Base-by-base conservation (phyloP, 148 eudicot species). In the Rhododendron henanense region DNA sequence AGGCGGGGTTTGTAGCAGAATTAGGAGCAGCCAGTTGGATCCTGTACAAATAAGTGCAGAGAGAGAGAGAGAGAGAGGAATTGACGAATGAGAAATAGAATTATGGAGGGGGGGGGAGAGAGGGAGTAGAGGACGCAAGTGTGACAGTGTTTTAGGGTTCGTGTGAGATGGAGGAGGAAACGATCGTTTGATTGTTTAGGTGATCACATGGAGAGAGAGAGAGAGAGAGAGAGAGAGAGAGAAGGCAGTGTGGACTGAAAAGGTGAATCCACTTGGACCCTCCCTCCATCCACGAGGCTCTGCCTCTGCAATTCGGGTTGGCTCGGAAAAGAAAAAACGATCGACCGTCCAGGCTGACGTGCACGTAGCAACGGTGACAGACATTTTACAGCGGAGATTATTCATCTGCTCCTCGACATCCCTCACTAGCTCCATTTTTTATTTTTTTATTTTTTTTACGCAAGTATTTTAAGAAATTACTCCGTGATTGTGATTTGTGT, bases 161-260 rank as follows among this genome's bases (percentile, higher is more conserved):
- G 85, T 25, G 44, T 71, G 79, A 73, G 33, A 71, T 69, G 85
- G 78, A 47, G 13, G 75, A 28, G 44, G 79, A 31, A 74, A 65
- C 19, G 78, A 83, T 80, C 65, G 50, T 80, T 28, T 10, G 5
- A 50, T 51, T 33, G 65, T 80, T 80, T 51, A 33, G 35, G 39
- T 65, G 31, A 80, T 51, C 83, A 53, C 44, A 28, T 80, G 83
- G 61, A 35, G 28, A 78, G 63, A 21, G 39, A 51, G 71, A 85
- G 84, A 63, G 71, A 74, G 74, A 73, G 47, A 47, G 39, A 81
- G n/a, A n/a, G n/a, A n/a, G n/a, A n/a, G n/a, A n/a, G n/a, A n/a
- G n/a, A n/a, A n/a, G n/a, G n/a, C n/a, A 55, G 57, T 83, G 94
- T 85, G 89, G 91, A 90, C 90, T 92, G 91, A 89, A 89, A 90